Conservation (phyloP, 2,329 filamentous ascomycete species). For the Onygenales sp. region DNA sequence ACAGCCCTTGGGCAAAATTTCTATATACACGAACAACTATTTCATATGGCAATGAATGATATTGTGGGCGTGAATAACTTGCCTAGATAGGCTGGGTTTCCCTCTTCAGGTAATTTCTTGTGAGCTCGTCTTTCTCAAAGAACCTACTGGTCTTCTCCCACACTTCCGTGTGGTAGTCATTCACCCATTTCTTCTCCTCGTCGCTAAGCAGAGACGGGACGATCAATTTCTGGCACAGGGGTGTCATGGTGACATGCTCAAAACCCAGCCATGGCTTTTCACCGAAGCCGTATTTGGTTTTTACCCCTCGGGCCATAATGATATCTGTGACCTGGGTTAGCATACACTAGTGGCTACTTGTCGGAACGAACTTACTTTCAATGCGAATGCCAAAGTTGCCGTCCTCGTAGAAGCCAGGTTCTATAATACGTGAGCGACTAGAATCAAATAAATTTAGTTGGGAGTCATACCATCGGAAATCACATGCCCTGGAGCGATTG, state of each 20-base stretch:
- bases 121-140: constrained; percentile 63
- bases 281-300: constrained; percentile 79
- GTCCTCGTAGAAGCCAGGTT: constrained; percentile 96
- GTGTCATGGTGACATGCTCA: constrained; percentile 95
- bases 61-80: not conserved
- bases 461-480: constrained; percentile 59
- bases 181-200: constrained; percentile 75
- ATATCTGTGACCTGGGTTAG: constrained; percentile 46
- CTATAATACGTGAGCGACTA: constrained; percentile 26
- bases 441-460: not conserved
- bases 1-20: too few species aligned
- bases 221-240: constrained; percentile 83
- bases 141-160: constrained; percentile 68
- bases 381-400: constrained; percentile 90
- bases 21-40: too few species aligned
- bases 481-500: constrained; percentile 84
- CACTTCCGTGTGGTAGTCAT: constrained; percentile 74
- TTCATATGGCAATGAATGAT: too few species aligned
- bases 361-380: constrained; percentile 51
- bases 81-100: constrained; percentile 57
- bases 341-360: not conserved
- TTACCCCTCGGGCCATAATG: constrained; percentile 78
- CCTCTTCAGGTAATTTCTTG: constrained; percentile 70
- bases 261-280: constrained; percentile 93
- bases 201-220: constrained; percentile 62